Base-by-base conservation (phyloP, 1,284 basidiomycete genomes). In the Pseudozyma tsukubaensis region DNA sequence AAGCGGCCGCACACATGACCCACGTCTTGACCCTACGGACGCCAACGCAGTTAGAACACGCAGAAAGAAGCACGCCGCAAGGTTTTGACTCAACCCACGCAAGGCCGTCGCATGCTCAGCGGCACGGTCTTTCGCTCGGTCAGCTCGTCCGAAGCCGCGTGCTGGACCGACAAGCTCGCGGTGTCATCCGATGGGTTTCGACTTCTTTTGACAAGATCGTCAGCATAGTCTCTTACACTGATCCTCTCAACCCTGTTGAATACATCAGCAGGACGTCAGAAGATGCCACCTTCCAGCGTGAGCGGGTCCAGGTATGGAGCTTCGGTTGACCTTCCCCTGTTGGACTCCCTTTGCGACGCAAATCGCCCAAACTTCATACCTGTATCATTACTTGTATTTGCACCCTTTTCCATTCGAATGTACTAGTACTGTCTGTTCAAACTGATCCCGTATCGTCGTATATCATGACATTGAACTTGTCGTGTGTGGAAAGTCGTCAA, bases 201-300 rank as follows among this genome's bases (percentile, higher is more conserved):
- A 63, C 66, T 1, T 63, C 75, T 5, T 79, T 77, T 36, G 77
- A 79, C 47, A 75, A 72, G 52, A 72, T 79, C n/a, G 57, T 79
- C 21, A 72, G 62, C 40, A 68, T 79, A 4, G 59, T 72, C 2
- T 37, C 54, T 1, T 59, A 52, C 29, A 35, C 57, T 8, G 49
- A 52, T 19, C 24, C 43, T 1, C 40, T 21, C 12, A 24, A 45
- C n/a, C n/a, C n/a, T n/a, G n/a, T n/a, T n/a, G n/a, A n/a, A 12
- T n/a, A 29, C 24, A 11, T 21, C n/a, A 7, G 16, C 16, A 34
- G 50, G 40, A 1, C 19, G 32, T 13, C 48, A 47, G 11, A 45
- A 72, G n/a, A n/a, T n/a, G n/a, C n/a, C n/a, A n/a, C n/a, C n/a
- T n/a, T n/a, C 13, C 29, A 45, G 10, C 45, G 55, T 11, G 66